Percentiles rank a stretch among this genome's conserved stretches.
Evolutionary conservation across 352 stramenopile genomes (phyloP).

Genomic region (Phytophthora ramorum): DNA sequence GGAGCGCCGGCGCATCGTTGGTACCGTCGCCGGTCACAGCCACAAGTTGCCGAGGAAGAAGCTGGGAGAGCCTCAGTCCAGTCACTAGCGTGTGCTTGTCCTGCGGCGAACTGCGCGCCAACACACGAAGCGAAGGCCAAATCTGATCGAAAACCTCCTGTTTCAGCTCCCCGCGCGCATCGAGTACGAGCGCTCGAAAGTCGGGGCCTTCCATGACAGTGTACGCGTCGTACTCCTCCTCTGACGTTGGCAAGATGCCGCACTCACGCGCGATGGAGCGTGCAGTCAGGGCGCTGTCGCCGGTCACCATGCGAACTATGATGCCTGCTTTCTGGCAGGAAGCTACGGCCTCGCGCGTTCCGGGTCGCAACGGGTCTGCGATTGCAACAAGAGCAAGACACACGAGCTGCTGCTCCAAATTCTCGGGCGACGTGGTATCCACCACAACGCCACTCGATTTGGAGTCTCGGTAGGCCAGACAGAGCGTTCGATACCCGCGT

Average conservation of each 20-base stretch:
- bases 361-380: conserved; percentile 91
- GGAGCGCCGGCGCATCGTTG: conserved; percentile 92
- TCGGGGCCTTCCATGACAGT: conserved; percentile 57
- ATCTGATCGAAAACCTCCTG: conserved; percentile 81
- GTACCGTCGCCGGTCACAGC: conserved; percentile 94
- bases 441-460: conserved; percentile 18
- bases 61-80: conserved; percentile 73
- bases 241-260: conserved; percentile 73
- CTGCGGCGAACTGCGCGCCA: conserved; percentile 90
- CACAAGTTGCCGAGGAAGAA: conserved; percentile 67
- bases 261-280: conserved; percentile 88
- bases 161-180: conserved; percentile 60
- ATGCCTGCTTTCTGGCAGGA: conserved; percentile 94
- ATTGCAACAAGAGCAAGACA: conserved; percentile 91
- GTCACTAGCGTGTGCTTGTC: conserved; percentile 93
- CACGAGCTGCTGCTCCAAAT: conserved; percentile 47
- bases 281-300: conserved; percentile 92
- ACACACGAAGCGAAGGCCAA: conserved; percentile 86
- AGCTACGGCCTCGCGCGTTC: conserved; percentile 90
- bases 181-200: conserved; percentile 55
- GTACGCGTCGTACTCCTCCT: conserved; percentile 4
- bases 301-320: conserved; percentile 92
- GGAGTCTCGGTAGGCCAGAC: conserved; percentile 55
- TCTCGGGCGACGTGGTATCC: conserved; percentile 25
- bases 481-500: conserved; percentile 81